These are phyloP conservation scores for Fusarium miscanthi DNA, from an alignment of 2,329 filamentous ascomycete species.

Conservation along the genomic window DNA sequence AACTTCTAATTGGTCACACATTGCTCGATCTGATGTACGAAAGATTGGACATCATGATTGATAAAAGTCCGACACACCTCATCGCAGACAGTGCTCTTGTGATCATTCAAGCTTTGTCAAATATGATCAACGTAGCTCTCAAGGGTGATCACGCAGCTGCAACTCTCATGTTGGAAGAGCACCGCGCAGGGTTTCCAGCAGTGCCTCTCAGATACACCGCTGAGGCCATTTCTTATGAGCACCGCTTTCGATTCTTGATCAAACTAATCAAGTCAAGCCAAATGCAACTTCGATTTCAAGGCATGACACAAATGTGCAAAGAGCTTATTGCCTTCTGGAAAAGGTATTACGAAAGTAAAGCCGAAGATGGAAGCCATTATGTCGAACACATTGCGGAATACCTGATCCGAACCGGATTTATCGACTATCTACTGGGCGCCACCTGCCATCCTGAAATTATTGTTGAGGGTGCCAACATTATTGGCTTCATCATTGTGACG, in stretches of 20 bases:
- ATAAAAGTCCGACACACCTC: conserved; percentile 66
- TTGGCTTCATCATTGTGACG: conserved; percentile 88
- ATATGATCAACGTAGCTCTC: conserved; percentile 58
- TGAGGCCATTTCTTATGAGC: conserved; percentile 69
- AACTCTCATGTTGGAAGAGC: conserved; percentile 41
- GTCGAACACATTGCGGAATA: conserved; percentile 76
- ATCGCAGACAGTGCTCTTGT: conserved; percentile 56
- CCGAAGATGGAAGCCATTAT: conserved; percentile 58
- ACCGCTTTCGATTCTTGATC: conserved; percentile 76
- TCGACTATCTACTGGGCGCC: conserved; percentile 88
- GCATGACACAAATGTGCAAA: conserved; percentile 77
- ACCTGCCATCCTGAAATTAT: conserved; percentile 95
- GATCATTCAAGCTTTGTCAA: conserved; percentile 56
- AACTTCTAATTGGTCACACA: conserved; percentile 54
- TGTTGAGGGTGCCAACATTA: conserved; percentile 80
- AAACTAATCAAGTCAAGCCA: conserved; percentile 84
- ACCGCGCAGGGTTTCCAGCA: conserved; percentile 48
- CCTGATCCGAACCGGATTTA: conserved; percentile 75
- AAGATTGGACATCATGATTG: conserved; percentile 60
- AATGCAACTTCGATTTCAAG: conserved; percentile 89
- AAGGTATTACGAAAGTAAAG: conserved; percentile 59
- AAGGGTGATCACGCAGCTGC: conserved; percentile 52
- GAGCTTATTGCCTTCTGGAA: conserved; percentile 77
- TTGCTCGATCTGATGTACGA: conserved; percentile 58
- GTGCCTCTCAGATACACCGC: conserved; percentile 54